A percentile compares a stretch with the other conserved stretches of the same genome.
Evolutionary conservation across 2,329 filamentous ascomycete species (phyloP).

Genomic region (Pezicula radicicola): DNA sequence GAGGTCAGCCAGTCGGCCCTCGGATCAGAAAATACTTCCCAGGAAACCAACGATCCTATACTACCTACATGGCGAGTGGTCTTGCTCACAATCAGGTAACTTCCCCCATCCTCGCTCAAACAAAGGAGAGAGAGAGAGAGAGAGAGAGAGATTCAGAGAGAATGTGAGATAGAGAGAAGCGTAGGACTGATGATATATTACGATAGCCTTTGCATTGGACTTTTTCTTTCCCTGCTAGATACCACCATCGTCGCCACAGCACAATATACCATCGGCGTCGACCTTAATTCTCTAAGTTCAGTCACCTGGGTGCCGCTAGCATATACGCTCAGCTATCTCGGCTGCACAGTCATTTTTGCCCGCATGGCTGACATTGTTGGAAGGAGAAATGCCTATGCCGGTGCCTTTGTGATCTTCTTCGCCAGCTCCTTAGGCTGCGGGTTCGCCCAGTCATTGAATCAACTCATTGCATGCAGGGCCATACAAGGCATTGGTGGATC

Average conservation of each 20-base stretch:
- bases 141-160: too few species aligned
- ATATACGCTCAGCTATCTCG: conserved; percentile 51
- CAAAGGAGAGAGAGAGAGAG: too few species aligned
- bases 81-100: too few species aligned
- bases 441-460: conserved; percentile 37
- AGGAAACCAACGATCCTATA: too few species aligned
- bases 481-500: conserved; percentile 30
- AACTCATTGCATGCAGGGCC: conserved; percentile 32
- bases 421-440: conserved; percentile 55
- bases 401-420: conserved; percentile 51
- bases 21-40: too few species aligned
- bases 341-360: conserved; percentile 53
- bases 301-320: conserved; percentile 54
- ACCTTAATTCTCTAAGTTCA: conserved; percentile 41
- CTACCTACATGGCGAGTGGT: too few species aligned
- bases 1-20: too few species aligned
- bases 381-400: conserved; percentile 46
- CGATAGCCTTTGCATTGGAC: conserved; percentile 44
- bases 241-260: conserved; percentile 58
- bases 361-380: conserved; percentile 53
- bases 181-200: too few species aligned
- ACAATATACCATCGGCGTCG: conserved; percentile 50
- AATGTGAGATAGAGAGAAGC: too few species aligned
- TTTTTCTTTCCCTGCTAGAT: conserved; percentile 58
- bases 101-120: too few species aligned